Evolutionary conservation across 768 basidiomycete species (phyloP), one percentile per base, ranked within the genome.

Genomic region (Boletus eberwhitei): DNA sequence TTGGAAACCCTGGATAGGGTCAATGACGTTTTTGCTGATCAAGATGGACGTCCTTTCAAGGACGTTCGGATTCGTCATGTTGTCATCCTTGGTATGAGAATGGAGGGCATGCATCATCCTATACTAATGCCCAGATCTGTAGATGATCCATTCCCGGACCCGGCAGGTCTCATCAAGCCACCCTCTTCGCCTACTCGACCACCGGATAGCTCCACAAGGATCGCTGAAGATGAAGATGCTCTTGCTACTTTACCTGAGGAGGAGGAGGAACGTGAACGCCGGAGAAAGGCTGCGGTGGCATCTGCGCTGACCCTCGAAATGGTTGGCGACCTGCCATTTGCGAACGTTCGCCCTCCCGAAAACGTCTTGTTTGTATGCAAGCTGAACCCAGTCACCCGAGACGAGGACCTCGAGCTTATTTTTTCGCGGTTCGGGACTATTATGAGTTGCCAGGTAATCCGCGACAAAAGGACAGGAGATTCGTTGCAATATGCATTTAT

Each of bases 301-400:
- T 93, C 94, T 42, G 97, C 97, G 1, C 76, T 99, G 37, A 98
- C 97, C 5, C 82, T 99, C 48, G 97, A 99, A 72, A 99, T 99
- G 97, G 96, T 99, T 53, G 97, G 97, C 32, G 97, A 99, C 72
- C 76, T 98, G 50, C 97, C 97, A 1, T 98, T 99, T 68, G 97
- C 97, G 24, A 94, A 96, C 65, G 94, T 99, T 41, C 84, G 94
- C 41, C 97, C 97, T 0, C 97, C 97, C 1, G 97, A 99, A 73
- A 98, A 98, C 70, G 94, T 98, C 26, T 74, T 99, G 13, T 99
- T 99, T 71, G 95, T 99, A 11, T 99, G 97, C 85, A 98, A 98
- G 68, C 82, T 98, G 59, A 99, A 99, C 66, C 83, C 91, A 21
- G 95, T 97, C 19, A 98, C 97, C 26, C 79, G 88, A 46, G 93